Conservation (phyloP, 768 basidiomycete genomes). For the Omphalotus guepiniiformis region DNA sequence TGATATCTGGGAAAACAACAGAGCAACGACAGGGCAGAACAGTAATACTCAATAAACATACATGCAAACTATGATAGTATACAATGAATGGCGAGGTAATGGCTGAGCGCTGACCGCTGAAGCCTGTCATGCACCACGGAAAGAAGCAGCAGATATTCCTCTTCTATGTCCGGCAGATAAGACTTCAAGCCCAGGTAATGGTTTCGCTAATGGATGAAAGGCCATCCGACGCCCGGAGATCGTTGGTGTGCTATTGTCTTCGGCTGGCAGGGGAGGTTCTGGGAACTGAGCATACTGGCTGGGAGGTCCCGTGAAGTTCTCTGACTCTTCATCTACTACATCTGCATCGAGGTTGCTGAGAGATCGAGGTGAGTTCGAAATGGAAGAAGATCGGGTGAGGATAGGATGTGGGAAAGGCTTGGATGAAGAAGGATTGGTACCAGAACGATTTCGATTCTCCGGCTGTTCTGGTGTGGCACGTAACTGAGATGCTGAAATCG, state of each 20-base stretch:
- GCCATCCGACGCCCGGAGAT: slow-evolving; percentile 62
- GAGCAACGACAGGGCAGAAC: slow-evolving; percentile 9
- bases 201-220: slow-evolving; percentile 66
- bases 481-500: slow-evolving; percentile 74
- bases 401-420: slow-evolving; percentile 42
- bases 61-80: slow-evolving; percentile 15
- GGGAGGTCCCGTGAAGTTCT: slow-evolving; percentile 59
- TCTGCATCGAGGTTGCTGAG: slow-evolving; percentile 31
- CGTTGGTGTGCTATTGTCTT: slow-evolving; percentile 46
- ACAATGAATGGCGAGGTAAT: slow-evolving; percentile 1
- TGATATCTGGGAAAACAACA: slow-evolving; percentile 6
- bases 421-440: slow-evolving; percentile 55
- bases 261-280: slow-evolving; percentile 48
- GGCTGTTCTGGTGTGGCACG: slow-evolving; percentile 38
- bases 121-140: slow-evolving; percentile 36
- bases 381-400: slow-evolving; percentile 53
- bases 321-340: slow-evolving; percentile 40
- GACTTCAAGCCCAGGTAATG: slow-evolving; percentile 33
- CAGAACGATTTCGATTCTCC: slow-evolving; percentile 55
- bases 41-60: slow-evolving; percentile 13
- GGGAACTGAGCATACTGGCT: slow-evolving; percentile 70
- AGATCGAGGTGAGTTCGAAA: slow-evolving; percentile 44
- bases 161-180: slow-evolving; percentile 40
- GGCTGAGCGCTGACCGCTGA: neutral
- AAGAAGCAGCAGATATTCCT: slow-evolving; percentile 48